Evolutionary conservation across 305 asterid species (phyloP).

Genomic region (Vinca major): DNA sequence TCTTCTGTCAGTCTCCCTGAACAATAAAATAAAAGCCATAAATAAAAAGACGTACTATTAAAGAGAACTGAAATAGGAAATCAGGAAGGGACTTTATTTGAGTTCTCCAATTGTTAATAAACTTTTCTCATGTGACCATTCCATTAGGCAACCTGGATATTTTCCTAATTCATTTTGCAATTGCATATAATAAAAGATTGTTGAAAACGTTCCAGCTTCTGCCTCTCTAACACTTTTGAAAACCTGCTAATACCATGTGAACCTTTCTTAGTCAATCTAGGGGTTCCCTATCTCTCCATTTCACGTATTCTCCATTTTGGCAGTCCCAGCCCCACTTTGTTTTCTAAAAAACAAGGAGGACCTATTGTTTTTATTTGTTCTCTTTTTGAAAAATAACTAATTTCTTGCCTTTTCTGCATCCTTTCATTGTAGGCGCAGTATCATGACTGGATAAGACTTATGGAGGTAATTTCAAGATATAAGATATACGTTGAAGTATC

Average conservation of each 20-base stretch:
- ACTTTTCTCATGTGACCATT: background rate
- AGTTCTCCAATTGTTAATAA: conserved; percentile 1
- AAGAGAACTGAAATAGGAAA: background rate
- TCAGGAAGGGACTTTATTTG: background rate
- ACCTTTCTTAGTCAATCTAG: background rate
- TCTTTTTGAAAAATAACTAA: background rate
- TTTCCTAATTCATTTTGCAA: background rate
- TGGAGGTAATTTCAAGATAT: conserved; percentile 88
- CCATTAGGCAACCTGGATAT: background rate
- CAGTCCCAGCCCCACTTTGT: background rate
- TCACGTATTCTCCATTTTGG: background rate
- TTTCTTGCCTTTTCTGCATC: background rate
- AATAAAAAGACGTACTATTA: background rate
- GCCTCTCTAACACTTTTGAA: background rate
- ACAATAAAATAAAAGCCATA: background rate
- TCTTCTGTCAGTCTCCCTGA: background rate
- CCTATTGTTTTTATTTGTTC: background rate
- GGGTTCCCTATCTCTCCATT: background rate
- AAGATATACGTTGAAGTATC: conserved; percentile 68
- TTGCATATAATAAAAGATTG: background rate
- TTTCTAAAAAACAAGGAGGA: background rate
- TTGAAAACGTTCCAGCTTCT: background rate
- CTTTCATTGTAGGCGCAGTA: conserved; percentile 65
- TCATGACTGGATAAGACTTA: conserved; percentile 96
- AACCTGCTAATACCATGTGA: background rate